Evolutionary conservation across 2,329 filamentous ascomycete genomes (phyloP).

Genomic region (Pseudocercospora vitis): DNA sequence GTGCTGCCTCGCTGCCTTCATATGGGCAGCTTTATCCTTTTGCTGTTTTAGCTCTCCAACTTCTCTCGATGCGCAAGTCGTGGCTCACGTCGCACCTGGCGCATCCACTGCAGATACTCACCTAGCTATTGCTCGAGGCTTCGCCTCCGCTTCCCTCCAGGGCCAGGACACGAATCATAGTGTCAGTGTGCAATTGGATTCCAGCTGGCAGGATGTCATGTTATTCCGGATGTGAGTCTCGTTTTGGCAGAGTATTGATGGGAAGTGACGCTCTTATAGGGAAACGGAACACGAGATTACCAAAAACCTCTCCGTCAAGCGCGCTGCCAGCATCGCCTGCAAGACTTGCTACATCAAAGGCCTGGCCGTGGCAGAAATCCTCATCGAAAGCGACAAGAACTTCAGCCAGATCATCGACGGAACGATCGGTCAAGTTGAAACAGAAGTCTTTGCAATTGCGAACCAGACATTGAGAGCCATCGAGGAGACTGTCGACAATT

Average conservation of each 20-base stretch:
- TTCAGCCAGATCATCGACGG: neutral
- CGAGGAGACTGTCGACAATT: no score
- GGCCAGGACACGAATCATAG: neutral
- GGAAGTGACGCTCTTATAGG: neutral
- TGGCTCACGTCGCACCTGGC: neutral
- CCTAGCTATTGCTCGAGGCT: neutral
- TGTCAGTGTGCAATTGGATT: neutral
- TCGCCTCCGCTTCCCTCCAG: neutral
- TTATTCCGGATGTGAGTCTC: neutral
- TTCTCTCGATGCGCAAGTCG: neutral
- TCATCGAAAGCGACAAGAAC: neutral
- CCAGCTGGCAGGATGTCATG: neutral
- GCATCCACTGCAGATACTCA: neutral
- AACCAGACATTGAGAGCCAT: neutral
- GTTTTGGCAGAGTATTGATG: neutral
- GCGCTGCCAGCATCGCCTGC: neutral
- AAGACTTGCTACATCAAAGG: slow-evolving; percentile 12
- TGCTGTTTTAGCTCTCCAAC: neutral
- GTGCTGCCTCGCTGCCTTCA: neutral
- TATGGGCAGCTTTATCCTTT: no score
- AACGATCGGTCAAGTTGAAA: neutral
- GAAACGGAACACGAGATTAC: neutral
- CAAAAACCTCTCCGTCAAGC: neutral
- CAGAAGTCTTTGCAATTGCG: neutral
- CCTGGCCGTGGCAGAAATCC: neutral